A percentile compares a stretch with the other conserved stretches of the same genome.
phyloP scores from a whole-genome alignment of 2,329 filamentous ascomycete species.

The Nakataea oryzae region DNA sequence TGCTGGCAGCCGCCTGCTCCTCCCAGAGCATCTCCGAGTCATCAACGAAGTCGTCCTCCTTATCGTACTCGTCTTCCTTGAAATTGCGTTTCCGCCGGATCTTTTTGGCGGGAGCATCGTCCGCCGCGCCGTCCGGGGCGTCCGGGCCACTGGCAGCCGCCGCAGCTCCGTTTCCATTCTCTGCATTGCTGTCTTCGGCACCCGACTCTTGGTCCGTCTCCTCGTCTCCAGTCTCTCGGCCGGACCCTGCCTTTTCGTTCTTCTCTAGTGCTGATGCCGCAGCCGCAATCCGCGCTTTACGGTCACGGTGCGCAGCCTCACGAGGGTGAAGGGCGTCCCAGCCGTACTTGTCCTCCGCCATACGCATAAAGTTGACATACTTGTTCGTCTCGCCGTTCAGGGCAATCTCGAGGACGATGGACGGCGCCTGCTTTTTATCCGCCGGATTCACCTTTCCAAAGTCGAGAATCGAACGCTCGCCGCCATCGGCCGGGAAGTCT shows the following conservation, averaged over 20 bases:
- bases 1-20: conserved; percentile 84
- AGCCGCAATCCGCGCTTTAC: conserved; percentile 78
- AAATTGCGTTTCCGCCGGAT: conserved; percentile 71
- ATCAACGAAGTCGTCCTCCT: conserved; percentile 77
- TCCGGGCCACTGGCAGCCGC: conserved; percentile 46
- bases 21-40: conserved; percentile 95
- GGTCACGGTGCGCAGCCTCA: conserved; percentile 77
- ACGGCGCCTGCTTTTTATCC: conserved; percentile 53
- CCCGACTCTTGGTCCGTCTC: conserved; percentile 62
- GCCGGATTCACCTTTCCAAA: conserved; percentile 50
- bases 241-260: conserved; percentile 40
- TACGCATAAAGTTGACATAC: conserved; percentile 87
- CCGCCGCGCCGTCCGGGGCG: conserved; percentile 46
- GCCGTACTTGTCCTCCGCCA: conserved; percentile 89
- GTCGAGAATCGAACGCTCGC: conserved; percentile 48
- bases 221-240: conserved; percentile 64
- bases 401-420: conserved; percentile 74
- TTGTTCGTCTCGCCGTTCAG: conserved; percentile 77
- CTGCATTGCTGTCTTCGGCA: conserved; percentile 75
- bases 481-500: conserved; percentile 19
- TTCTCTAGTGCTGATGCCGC: conserved; percentile 79
- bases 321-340: conserved; percentile 90
- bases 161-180: conserved; percentile 49
- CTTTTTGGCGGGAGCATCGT: conserved; percentile 49
- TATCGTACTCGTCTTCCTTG: conserved; percentile 75